A percentile compares a stretch with the other conserved stretches of the same genome.
Conservation (phyloP, 495 filamentous ascomycete genomes). For the Cercophora newfieldiana region DNA sequence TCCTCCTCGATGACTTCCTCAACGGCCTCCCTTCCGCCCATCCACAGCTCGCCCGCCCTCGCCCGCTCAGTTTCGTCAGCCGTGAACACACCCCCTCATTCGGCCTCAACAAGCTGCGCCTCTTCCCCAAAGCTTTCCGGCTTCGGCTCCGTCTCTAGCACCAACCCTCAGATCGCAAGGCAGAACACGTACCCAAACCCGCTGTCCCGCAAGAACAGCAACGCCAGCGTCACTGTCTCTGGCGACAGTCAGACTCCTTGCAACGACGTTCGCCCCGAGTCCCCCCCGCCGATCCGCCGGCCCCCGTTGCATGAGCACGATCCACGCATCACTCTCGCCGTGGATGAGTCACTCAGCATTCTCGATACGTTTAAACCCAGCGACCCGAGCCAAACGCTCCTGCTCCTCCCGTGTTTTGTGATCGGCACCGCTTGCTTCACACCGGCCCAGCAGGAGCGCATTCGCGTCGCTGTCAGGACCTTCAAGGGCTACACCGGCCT, state of each 20-base stretch:
- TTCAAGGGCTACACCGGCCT: slow-evolving; percentile 77
- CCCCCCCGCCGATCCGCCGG: slow-evolving; percentile 50
- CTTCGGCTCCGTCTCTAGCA: not conserved
- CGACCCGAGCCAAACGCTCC: slow-evolving; percentile 67
- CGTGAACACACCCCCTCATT: slow-evolving; percentile 42
- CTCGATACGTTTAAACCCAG: slow-evolving; percentile 60
- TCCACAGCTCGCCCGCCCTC: slow-evolving; percentile 18
- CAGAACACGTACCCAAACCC: not conserved
- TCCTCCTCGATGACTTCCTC: slow-evolving; percentile 30
- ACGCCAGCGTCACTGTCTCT: not conserved
- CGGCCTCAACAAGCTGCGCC: slow-evolving; percentile 43
- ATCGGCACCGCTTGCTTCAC: slow-evolving; percentile 85
- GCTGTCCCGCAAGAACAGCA: slow-evolving; percentile 12
- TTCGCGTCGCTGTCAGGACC: slow-evolving; percentile 65
- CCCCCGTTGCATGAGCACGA: slow-evolving; percentile 43
- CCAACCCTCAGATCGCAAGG: slow-evolving; percentile 26
- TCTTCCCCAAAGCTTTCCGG: slow-evolving; percentile 34
- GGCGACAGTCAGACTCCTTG: not conserved
- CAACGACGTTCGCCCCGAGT: slow-evolving; percentile 35
- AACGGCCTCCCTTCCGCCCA: slow-evolving; percentile 25
- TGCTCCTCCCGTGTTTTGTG: slow-evolving; percentile 85
- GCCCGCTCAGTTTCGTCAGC: slow-evolving; percentile 22
- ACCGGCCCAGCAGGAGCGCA: slow-evolving; percentile 64
- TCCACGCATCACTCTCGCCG: slow-evolving; percentile 68
- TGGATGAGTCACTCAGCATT: slow-evolving; percentile 72